Conservation (phyloP, 1,139 yeast genomes). For the Taphrina confusa region DNA sequence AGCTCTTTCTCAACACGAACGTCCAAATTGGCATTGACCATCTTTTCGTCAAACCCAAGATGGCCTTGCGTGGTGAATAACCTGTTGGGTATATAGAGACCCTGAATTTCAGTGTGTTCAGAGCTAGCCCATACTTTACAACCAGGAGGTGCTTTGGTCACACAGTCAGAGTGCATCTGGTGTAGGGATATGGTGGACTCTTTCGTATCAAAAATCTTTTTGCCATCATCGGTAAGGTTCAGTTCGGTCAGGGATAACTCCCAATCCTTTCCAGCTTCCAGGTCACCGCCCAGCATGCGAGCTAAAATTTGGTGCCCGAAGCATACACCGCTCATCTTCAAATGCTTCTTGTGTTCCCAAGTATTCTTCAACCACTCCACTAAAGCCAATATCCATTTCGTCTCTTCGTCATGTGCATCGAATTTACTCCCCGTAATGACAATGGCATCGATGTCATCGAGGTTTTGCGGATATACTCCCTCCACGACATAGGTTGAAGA, state of each 20-base stretch:
- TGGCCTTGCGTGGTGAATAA: constrained; percentile 81
- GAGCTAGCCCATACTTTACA: constrained; percentile 57
- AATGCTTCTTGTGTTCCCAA: constrained; percentile 31
- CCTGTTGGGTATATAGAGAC: constrained; percentile 52
- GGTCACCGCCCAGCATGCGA: constrained; percentile 62
- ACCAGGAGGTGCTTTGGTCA: constrained; percentile 52
- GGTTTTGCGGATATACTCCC: constrained; percentile 39
- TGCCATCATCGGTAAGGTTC: constrained; percentile 48
- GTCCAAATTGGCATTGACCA: constrained; percentile 45
- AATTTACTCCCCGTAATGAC: constrained; percentile 57
- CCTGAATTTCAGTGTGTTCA: constrained; percentile 65
- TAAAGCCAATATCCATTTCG: constrained; percentile 57
- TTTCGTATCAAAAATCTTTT: constrained; percentile 44
- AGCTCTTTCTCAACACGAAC: constrained; percentile 26
- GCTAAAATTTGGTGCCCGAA: constrained; percentile 84
- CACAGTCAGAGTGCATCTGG: constrained; percentile 74
- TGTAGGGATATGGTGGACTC: constrained; percentile 50
- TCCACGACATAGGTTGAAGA: constrained; percentile 10
- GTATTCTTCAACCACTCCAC: constrained; percentile 43
- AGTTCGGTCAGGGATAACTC: constrained; percentile 66
- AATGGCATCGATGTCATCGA: constrained; percentile 51
- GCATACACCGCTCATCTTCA: constrained; percentile 55
- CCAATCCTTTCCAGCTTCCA: constrained; percentile 68
- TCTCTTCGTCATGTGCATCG: constrained; percentile 58
- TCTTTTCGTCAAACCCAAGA: constrained; percentile 66